Evolutionary conservation across 495 filamentous ascomycete genomes (phyloP), one percentile per base, ranked within the genome.

Genomic region (Aspergillus leporis): DNA sequence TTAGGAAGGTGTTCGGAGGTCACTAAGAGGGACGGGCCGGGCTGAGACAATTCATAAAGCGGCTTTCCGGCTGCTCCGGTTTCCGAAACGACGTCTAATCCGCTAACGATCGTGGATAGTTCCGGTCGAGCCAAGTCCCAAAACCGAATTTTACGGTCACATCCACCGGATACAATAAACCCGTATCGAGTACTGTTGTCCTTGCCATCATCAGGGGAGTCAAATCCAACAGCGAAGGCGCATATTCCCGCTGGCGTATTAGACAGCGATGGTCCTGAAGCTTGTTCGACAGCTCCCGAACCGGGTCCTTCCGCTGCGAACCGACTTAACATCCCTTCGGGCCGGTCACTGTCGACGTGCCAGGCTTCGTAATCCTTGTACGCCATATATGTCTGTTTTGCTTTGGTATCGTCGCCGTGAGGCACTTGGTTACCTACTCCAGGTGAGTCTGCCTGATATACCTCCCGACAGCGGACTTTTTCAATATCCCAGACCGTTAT

Each of bases 401-500:
- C 4, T 16, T 43, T 53, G 45, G 45, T 41, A n/a, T 40, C 23
- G 8, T 55, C 64, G 2, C 62, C 67, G 36, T 65, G 67, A 5
- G 69, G 10, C 10, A 50, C 53, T 22, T 55, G 51, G 13, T 64
- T 65, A 46, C 56, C 58, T n/a, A 51, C 19, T 22, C 58, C 61
- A 4, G 55, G 60, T 5, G 71, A 73, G 21, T 73, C 78, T 6
- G 87, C 83, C 14, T 90, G 87, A 73, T 93, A 98, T 3, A 96
- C 87, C 71, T 97, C 93, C 59, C 91, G 84, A 63, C 95, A 98
- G 57, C 87, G 82, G 19, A 87, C 84, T 67, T 93, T 94, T 66
- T 98, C 93, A 16, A 97, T 78, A 71, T 99, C 95, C 94, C 94
- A 99, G 2, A 95, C 87, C 1, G 91, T 95, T 18, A 99, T 83